Evolutionary conservation across 306 rosid genomes (phyloP).

Genomic region (Dalbergia oliveri): DNA sequence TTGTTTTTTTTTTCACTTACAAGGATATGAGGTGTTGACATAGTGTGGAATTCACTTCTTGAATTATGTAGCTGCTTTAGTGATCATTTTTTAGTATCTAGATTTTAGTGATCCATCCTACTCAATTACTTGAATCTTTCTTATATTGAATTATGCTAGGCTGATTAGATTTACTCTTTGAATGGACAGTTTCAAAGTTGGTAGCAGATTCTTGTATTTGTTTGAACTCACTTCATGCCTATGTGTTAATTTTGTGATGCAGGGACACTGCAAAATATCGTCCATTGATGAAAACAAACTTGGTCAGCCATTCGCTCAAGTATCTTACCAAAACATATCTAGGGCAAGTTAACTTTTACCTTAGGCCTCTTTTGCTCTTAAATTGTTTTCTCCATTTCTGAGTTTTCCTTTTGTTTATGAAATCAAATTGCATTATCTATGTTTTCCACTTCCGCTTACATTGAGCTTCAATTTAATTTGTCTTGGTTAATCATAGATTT

Average conservation of each 20-base stretch:
- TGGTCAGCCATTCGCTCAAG: constrained; percentile 83
- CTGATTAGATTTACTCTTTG: not conserved
- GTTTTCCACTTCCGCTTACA: not conserved
- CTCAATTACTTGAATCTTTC: constrained; percentile 20
- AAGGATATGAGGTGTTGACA: not conserved
- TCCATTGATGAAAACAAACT: constrained; percentile 87
- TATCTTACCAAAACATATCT: constrained; percentile 83
- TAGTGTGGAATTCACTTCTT: too few species aligned
- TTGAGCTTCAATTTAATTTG: constrained; percentile 8
- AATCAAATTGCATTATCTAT: constrained; percentile 5
- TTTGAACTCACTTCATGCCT: constrained; percentile 32
- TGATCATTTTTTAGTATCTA: not conserved
- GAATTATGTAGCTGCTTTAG: not conserved
- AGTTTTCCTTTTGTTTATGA: constrained; percentile 24
- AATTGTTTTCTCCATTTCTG: constrained; percentile 17
- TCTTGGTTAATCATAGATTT: not conserved
- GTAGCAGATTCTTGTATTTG: constrained; percentile 25
- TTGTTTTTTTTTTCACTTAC: not conserved
- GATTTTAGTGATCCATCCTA: constrained; percentile 34
- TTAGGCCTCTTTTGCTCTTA: constrained; percentile 1
- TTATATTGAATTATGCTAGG: constrained; percentile 20
- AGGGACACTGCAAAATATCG: constrained; percentile 86
- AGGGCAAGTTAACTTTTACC: constrained; percentile 68
- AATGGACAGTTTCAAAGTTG: constrained; percentile 1
- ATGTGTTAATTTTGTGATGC: constrained; percentile 45